phyloP scores from a whole-genome alignment of 2,329 filamentous ascomycete species.

The Penicillium vulpinum region DNA sequence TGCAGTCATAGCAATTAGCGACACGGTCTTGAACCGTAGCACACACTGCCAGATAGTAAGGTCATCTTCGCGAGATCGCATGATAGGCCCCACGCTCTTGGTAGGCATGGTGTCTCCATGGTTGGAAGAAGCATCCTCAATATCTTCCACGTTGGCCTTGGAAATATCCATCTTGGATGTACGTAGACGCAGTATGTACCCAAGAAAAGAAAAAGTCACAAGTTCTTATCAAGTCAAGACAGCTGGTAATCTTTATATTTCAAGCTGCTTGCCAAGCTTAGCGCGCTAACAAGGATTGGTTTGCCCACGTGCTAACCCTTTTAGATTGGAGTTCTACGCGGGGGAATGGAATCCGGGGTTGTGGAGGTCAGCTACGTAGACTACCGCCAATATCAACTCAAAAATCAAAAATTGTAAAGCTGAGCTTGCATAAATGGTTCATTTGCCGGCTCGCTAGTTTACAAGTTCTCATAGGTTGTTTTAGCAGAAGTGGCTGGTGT shows the following conservation, averaged over 20 bases:
- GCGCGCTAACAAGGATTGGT: background rate
- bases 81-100: slow-evolving; percentile 20
- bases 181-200: background rate
- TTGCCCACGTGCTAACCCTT: background rate
- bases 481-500: background rate
- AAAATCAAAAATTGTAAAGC: background rate
- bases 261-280: background rate
- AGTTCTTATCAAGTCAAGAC: background rate
- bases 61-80: slow-evolving; percentile 43
- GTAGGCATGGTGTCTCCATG: background rate
- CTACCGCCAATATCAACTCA: no score
- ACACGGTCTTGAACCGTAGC: slow-evolving; percentile 37
- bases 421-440: background rate
- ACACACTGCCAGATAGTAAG: slow-evolving; percentile 43
- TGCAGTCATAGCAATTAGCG: slow-evolving; percentile 42
- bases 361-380: background rate
- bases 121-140: slow-evolving; percentile 1
- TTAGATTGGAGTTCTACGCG: no score
- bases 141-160: slow-evolving; percentile 1
- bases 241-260: background rate
- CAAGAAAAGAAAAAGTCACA: background rate
- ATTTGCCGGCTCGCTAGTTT: background rate
- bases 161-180: background rate
- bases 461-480: background rate
- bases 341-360: no score